A percentile compares a stretch with the other conserved stretches of the same genome.
These are phyloP conservation scores for Russula emetica DNA, from an alignment of 768 basidiomycete genomes.

Conservation along the genomic window DNA sequence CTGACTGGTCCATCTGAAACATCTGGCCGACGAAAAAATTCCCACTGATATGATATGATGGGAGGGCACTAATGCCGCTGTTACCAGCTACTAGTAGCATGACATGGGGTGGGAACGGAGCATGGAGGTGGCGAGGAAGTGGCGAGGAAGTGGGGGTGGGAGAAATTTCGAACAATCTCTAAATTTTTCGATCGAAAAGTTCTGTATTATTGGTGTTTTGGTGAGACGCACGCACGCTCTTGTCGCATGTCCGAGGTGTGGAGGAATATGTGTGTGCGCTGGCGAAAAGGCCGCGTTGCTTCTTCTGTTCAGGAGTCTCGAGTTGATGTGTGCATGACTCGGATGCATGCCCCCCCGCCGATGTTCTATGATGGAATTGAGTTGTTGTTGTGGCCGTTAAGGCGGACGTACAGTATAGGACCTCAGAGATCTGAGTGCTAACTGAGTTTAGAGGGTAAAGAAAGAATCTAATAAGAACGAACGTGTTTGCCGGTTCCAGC, in stretches of 20 bases:
- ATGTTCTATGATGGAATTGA: not conserved
- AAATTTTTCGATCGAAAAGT: not conserved
- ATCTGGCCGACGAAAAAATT: too few relatives aligned
- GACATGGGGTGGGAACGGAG: too few relatives aligned
- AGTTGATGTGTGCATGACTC: not conserved
- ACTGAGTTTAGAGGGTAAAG: not conserved
- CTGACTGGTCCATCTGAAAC: too few relatives aligned
- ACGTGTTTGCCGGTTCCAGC: not conserved
- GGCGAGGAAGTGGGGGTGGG: not conserved
- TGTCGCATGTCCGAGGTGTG: not conserved
- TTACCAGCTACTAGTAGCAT: too few relatives aligned
- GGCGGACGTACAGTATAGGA: not conserved
- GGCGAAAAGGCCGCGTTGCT: not conserved
- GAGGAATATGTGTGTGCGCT: not conserved
- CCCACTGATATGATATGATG: too few relatives aligned
- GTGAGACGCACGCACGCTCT: not conserved
- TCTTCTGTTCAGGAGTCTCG: not conserved
- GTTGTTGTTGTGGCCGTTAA: not conserved
- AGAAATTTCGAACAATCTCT: not conserved
- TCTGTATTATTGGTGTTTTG: too few relatives aligned
- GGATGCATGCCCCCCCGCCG: too few relatives aligned
- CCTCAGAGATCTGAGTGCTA: too few relatives aligned
- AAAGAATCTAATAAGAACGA: not conserved
- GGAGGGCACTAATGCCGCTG: too few relatives aligned
- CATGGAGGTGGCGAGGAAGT: too few relatives aligned